Percentiles rank a stretch among this genome's conserved stretches.
Evolutionary conservation across 108 stramenopile genomes (phyloP).

Genomic region (Schizochytrium sp.): DNA sequence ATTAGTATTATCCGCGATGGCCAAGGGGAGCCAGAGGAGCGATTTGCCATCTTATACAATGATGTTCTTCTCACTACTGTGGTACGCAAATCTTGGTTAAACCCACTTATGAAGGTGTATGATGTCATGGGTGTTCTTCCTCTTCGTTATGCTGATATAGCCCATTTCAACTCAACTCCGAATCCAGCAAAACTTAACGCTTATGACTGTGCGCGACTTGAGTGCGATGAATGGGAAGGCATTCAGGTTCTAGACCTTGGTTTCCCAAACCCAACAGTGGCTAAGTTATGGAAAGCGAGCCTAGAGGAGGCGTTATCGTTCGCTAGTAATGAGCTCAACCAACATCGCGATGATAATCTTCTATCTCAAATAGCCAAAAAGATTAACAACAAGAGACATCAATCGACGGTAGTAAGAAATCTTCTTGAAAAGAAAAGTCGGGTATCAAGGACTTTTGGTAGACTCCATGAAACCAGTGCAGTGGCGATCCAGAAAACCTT

Average conservation of each 20-base stretch:
- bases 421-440: neutral
- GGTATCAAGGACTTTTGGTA: neutral
- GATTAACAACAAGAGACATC: conserved; percentile 2
- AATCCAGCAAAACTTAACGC: too few relatives aligned
- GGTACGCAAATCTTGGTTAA: conserved; percentile 54
- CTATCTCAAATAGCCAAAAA: neutral
- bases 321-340: neutral
- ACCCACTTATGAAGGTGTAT: conserved; percentile 27
- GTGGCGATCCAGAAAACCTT: conserved; percentile 44
- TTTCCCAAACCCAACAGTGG: neutral
- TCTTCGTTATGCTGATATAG: neutral
- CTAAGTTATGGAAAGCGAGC: neutral
- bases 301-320: neutral
- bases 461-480: neutral
- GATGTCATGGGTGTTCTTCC: conserved; percentile 24
- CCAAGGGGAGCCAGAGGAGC: neutral
- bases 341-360: neutral
- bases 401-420: neutral
- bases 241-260: neutral
- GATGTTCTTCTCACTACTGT: neutral
- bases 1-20: neutral
- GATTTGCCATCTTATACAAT: conserved; percentile 33
- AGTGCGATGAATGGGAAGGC: neutral
- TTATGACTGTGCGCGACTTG: neutral
- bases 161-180: too few relatives aligned